Conservation (phyloP, 2,329 filamentous ascomycete genomes). For the Fusarium aywerte region DNA sequence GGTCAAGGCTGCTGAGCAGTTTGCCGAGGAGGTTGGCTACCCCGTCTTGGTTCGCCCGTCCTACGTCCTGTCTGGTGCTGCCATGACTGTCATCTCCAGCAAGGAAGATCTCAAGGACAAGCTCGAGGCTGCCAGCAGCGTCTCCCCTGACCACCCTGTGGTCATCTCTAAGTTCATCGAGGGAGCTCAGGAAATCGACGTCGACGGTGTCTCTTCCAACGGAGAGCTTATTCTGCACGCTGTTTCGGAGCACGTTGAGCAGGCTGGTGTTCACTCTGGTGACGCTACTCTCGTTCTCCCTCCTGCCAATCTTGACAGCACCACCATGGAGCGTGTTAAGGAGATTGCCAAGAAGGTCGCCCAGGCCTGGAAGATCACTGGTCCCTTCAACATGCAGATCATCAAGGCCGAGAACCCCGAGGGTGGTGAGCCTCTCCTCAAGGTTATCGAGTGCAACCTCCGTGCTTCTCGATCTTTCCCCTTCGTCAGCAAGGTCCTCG, state of each 20-base stretch:
- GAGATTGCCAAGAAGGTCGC: constrained; percentile 96
- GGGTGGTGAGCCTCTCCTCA: constrained; percentile 79
- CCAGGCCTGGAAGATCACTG: constrained; percentile 95
- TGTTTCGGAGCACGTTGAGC: constrained; percentile 94
- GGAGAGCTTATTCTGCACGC: constrained; percentile 92
- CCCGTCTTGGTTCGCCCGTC: constrained; percentile 94
- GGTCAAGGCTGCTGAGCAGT: constrained; percentile 85
- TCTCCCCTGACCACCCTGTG: constrained; percentile 96
- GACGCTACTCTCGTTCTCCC: constrained; percentile 95
- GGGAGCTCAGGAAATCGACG: constrained; percentile 94
- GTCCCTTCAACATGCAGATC: constrained; percentile 99
- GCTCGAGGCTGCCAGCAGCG: constrained; percentile 86
- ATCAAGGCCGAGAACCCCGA: constrained; percentile 88
- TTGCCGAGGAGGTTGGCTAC: constrained; percentile 87
- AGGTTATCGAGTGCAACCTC: constrained; percentile 98
- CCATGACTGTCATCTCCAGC: constrained; percentile 96
- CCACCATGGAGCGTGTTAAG: constrained; percentile 87
- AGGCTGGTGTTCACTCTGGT: constrained; percentile 97
- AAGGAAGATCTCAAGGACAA: constrained; percentile 93
- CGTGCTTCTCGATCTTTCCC: constrained; percentile 98
- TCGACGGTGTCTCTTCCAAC: constrained; percentile 88
- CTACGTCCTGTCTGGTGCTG: constrained; percentile 96
- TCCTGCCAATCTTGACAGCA: constrained; percentile 80
- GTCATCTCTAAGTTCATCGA: constrained; percentile 99
- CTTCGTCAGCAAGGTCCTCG: constrained; percentile 96